Evolutionary conservation across 1,139 yeast genomes (phyloP).

Genomic region (Pichia sp.): DNA sequence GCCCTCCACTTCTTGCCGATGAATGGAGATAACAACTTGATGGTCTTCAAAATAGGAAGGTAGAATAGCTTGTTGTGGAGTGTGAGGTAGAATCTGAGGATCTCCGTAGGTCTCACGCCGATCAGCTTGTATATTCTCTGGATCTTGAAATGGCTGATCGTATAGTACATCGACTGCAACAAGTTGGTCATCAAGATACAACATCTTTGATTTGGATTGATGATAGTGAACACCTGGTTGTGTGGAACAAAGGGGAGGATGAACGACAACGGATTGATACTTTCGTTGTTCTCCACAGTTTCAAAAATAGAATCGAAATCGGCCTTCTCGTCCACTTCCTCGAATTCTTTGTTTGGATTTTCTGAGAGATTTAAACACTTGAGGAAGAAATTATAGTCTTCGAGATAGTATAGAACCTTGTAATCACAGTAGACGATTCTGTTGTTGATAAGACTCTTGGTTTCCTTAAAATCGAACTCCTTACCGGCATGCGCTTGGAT

Average conservation of each 20-base stretch:
- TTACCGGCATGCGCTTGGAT: slow-evolving; percentile 25
- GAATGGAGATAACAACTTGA: slow-evolving; percentile 83
- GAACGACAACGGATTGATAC: slow-evolving; percentile 19
- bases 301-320: slow-evolving; percentile 24
- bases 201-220: slow-evolving; percentile 41
- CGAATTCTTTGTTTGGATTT: slow-evolving; percentile 7
- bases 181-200: slow-evolving; percentile 46
- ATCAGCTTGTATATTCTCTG: slow-evolving; percentile 55
- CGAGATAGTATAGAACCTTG: slow-evolving; percentile 25
- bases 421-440: slow-evolving; percentile 32
- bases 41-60: slow-evolving; percentile 65
- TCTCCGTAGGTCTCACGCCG: slow-evolving; percentile 55
- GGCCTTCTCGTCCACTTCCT: slow-evolving; percentile 16
- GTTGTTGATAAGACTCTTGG: slow-evolving; percentile 26
- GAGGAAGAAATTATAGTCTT: slow-evolving; percentile 29
- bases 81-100: slow-evolving; percentile 40
- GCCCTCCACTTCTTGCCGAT: slow-evolving; percentile 96
- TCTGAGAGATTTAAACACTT: slow-evolving; percentile 24
- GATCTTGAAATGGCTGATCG: slow-evolving; percentile 44
- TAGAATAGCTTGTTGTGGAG: slow-evolving; percentile 65
- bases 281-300: slow-evolving; percentile 7
- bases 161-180: slow-evolving; percentile 43
- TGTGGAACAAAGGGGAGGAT: slow-evolving; percentile 32
- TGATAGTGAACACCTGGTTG: slow-evolving; percentile 25
- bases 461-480: slow-evolving; percentile 28